phyloP scores from a whole-genome alignment of 176 grass and related monocot species.

The Hordeum marinum region DNA sequence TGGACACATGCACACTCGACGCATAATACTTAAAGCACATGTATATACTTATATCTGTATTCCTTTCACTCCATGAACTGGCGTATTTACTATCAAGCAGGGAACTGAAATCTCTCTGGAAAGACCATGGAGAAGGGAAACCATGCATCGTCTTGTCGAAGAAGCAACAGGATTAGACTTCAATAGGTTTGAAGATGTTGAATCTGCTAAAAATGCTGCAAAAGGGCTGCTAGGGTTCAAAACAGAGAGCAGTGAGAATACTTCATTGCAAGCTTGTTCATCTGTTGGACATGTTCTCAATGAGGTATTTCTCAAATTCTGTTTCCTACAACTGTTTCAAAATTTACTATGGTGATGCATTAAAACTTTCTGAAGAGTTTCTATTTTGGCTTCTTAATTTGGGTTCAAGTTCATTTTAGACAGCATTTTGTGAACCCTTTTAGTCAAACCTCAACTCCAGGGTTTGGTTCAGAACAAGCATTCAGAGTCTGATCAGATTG shows the following conservation, averaged over 20 bases:
- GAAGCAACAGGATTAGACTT: conserved; percentile 87
- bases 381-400: background rate
- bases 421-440: background rate
- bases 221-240: conserved; percentile 44
- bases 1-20: background rate
- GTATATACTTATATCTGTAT: background rate
- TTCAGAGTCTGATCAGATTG: background rate
- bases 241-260: conserved; percentile 43
- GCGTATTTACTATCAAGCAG: conserved; percentile 44
- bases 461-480: background rate
- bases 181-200: conserved; percentile 52
- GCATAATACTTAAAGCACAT: background rate
- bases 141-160: conserved; percentile 97
- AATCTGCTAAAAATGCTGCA: conserved; percentile 64
- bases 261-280: conserved; percentile 53
- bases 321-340: conserved; percentile 2
- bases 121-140: conserved; percentile 92
- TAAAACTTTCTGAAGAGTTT: background rate
- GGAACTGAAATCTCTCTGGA: conserved; percentile 86
- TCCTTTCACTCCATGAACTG: background rate
- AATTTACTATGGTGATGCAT: background rate
- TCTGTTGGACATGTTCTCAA: conserved; percentile 96
- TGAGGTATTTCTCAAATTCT: conserved; percentile 48
- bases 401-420: background rate
- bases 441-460: background rate